phyloP scores from a whole-genome alignment of 2,329 filamentous ascomycete species.

The Colletotrichum zoysiae region DNA sequence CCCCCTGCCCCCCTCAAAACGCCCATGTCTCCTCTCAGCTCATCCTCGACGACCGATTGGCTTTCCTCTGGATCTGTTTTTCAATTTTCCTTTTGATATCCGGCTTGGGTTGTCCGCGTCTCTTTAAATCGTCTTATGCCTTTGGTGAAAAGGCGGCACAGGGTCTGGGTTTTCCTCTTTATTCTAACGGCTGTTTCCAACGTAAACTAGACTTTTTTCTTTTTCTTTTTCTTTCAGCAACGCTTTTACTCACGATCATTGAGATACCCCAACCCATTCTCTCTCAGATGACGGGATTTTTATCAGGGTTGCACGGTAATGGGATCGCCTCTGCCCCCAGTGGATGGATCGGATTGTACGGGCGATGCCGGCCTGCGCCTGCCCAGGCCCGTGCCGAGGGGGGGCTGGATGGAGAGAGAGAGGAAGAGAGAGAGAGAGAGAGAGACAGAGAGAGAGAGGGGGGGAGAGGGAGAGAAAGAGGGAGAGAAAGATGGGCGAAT shows the following conservation, averaged over 20 bases:
- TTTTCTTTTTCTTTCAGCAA: conserved; percentile 23
- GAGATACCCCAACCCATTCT: conserved; percentile 39
- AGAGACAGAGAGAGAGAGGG: too few species aligned
- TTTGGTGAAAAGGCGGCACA: not conserved
- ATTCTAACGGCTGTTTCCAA: conserved; percentile 9
- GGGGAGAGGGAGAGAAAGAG: not conserved
- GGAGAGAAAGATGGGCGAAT: not conserved
- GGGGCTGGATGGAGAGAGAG: not conserved
- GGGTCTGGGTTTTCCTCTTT: not conserved
- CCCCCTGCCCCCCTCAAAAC: too few species aligned
- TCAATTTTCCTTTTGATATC: conserved; percentile 27
- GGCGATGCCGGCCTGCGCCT: not conserved
- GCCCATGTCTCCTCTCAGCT: conserved; percentile 13
- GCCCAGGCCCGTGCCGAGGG: conserved; percentile 1
- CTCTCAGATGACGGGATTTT: conserved; percentile 20
- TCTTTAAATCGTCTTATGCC: conserved; percentile 2
- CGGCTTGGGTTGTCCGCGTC: not conserved
- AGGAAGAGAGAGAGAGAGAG: not conserved
- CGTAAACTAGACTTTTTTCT: conserved; percentile 20
- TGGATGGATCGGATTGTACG: not conserved
- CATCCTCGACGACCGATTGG: not conserved
- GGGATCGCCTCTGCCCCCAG: conserved; percentile 8
- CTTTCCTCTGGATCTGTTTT: not conserved
- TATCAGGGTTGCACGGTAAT: conserved; percentile 28
- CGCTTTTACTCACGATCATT: conserved; percentile 38